Base-by-base conservation (phyloP, 345 rosid species). In the Xanthoceras sorbifolium region DNA sequence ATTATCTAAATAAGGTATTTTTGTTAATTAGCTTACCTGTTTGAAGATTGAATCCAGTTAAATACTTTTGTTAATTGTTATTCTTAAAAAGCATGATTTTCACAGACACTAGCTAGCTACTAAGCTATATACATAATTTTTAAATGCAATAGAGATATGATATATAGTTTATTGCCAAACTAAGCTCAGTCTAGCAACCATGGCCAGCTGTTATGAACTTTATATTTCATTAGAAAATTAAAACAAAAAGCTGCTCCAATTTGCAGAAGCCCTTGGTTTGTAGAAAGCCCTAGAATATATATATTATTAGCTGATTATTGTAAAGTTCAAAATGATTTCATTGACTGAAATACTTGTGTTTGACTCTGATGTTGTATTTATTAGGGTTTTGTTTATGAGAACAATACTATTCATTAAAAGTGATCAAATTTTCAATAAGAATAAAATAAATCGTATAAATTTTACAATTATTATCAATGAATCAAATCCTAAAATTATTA, bases 231-330 rank as follows among this genome's bases (percentile, higher is more conserved):
- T 57, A 34, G 20, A 44, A 61, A 73, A 42, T 34, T 36, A 29
- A 55, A 17, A 71, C 42, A 66, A 67, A 66, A 36, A 73, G 65
- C 75, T 42, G 66, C 76, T 72, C 20, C 12, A 72, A 40, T 25
- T 61, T 73, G 18, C 42, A 61, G 25, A 38, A 36, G n/a, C 9
- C 28, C 9, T 57, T 72, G 38, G 42, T 17, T n/a, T n/a, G 38
- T 4, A 20, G 44, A 63, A 61, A 46, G 12, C 57, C 76, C 76
- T 62, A 46, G 29, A 73, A 23, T 26, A n/a, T n/a, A n/a, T n/a
- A n/a, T n/a, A 61, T 61, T 62, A 69, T 44, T 28, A 20, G 17
- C 54, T 63, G 18, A 17, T 34, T 8, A 55, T 46, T 46, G 18
- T 46, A n/a, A n/a, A 54, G 60, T 54, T 54, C 8, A 4, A 10